Evolutionary conservation across 2,329 filamentous ascomycete species (phyloP), one percentile per base, ranked within the genome.

Genomic region (Alternaria postmessia): DNA sequence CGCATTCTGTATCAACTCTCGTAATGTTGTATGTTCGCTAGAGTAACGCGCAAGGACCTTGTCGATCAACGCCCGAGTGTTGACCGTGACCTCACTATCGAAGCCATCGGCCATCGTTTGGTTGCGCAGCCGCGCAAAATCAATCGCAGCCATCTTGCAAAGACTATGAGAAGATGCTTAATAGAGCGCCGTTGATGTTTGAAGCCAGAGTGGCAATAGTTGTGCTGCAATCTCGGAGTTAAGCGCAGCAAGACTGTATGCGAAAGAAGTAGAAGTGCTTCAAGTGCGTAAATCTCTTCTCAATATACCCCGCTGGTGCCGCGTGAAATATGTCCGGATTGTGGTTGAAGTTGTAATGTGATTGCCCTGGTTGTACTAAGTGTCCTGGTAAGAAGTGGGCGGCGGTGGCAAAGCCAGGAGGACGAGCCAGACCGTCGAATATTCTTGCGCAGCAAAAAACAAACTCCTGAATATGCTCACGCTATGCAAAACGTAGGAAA

Each of bases 1-100:
- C n/a, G 95, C 95, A 77, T 99, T 99, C 75, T 99, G 95, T 44
- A 99, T 93, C 62, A 99, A 88, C 78, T 99, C 95, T 83, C 95
- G 88, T 18, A 99, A 82, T 12, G 88, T 88, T 12, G 87, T 89
- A 90, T 94, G 97, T 83, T 99, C 96, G 71, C 95, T 94, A 3
- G 94, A 97, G 77, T 99, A 99, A 74, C 95, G 87, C 9, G 95
- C 95, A 51, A 99, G 86, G 11, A 99, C 94, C 80, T 99, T 99
- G 82, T 98, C 96, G 75, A 99, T 99, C 70, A 99, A 81, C 43
- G 95, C 95, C 74, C 96, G 87, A 49, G 95, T 99, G 76, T 99
- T 97, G 74, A 99, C 95, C 0, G 95, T 99, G 57, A 99, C 95
- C 42, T 95, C 95, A 80, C 98, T 95, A 79, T 98, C 95, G 70